These are phyloP conservation scores for Eimeria tenella DNA, from an alignment of 169 alveolate genomes.

Conservation along the genomic window DNA sequence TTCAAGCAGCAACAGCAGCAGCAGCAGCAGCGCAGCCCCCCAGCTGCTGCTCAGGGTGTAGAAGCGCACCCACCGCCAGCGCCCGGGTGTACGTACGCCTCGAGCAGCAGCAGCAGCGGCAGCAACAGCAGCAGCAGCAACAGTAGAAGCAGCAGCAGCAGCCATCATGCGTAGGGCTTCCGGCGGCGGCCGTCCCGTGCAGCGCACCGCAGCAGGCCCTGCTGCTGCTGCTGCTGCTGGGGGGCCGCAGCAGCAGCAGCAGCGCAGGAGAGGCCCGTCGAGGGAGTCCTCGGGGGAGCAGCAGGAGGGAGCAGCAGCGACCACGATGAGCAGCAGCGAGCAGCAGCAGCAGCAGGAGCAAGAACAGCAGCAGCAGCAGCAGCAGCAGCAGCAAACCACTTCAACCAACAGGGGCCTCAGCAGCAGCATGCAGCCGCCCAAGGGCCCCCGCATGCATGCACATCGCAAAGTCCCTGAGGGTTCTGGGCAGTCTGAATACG, in stretches of 20 bases:
- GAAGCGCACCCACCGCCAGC: no score
- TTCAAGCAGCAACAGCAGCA: no score
- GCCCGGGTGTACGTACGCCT: constrained; percentile 18
- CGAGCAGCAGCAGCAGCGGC: no score
- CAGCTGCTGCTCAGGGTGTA: no score
- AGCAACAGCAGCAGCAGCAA: no score
- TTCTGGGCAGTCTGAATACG: not conserved
- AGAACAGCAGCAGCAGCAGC: not conserved
- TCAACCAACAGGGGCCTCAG: constrained; percentile 5
- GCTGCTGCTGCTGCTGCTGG: constrained; percentile 2
- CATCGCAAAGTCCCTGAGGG: constrained; percentile 1
- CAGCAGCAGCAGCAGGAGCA: constrained; percentile 42
- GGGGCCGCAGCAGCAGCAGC: constrained; percentile 11
- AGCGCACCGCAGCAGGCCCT: not conserved
- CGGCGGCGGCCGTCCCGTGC: not conserved
- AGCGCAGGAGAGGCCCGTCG: not conserved
- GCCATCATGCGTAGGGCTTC: not conserved
- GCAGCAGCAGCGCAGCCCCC: no score
- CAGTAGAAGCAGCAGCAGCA: no score
- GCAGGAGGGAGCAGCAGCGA: not conserved
- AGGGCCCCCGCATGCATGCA: not conserved
- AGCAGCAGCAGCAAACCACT: not conserved
- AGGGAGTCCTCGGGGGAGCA: no score
- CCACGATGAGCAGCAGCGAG: not conserved
- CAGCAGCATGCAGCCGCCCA: constrained; percentile 54